A percentile compares a stretch with the other conserved stretches of the same genome.
These are phyloP conservation scores for Colletotrichum sp. DNA, from an alignment of 2,329 filamentous ascomycete species.

Conservation along the genomic window DNA sequence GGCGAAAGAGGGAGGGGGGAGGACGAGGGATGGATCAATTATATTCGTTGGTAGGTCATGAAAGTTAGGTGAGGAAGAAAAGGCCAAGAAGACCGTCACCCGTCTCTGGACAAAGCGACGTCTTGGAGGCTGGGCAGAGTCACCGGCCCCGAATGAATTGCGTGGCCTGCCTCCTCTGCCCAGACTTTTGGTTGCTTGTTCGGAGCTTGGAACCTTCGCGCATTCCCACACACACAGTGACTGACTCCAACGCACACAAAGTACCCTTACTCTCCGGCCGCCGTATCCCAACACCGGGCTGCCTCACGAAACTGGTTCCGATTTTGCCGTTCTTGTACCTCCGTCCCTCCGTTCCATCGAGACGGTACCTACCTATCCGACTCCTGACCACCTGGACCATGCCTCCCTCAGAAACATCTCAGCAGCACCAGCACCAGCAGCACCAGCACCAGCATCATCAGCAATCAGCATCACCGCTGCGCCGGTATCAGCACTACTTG, in stretches of 20 bases:
- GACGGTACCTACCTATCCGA: background rate
- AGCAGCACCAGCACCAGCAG: background rate
- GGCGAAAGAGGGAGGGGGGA: background rate
- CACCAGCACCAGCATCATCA: background rate
- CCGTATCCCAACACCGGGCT: background rate
- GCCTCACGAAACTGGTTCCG: background rate
- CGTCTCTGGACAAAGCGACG: background rate
- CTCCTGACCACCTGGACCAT: background rate
- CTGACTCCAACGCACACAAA: background rate
- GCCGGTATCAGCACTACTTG: background rate
- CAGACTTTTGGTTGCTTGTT: background rate
- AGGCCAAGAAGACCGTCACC: constrained; percentile 9
- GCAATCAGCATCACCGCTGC: background rate
- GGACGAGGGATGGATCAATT: constrained; percentile 3
- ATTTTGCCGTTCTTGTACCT: background rate
- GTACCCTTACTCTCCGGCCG: background rate
- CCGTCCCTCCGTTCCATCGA: background rate
- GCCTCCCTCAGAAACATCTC: background rate
- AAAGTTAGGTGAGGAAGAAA: background rate
- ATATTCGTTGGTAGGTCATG: constrained; percentile 2
- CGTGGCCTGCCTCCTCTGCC: constrained; percentile 6
- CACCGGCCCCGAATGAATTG: constrained; percentile 13
- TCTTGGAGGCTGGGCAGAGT: constrained; percentile 21
- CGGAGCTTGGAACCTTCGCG: background rate
- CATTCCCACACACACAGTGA: background rate